Percentiles rank a stretch among this genome's conserved stretches.
These are phyloP conservation scores for Camelina sativa DNA, from an alignment of 345 rosid genomes.

Conservation along the genomic window DNA sequence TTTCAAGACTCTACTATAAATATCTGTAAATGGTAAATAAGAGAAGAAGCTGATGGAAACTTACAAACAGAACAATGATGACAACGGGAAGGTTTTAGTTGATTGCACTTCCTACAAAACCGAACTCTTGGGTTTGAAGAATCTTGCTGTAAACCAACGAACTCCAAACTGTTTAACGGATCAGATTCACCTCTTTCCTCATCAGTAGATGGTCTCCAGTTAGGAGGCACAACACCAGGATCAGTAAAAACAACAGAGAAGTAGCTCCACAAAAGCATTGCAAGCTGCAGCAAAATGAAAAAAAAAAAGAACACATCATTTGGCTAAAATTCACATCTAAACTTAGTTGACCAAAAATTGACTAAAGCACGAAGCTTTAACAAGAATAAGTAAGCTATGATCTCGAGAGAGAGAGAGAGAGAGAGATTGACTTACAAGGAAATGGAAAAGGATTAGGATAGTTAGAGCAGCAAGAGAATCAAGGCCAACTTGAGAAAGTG, in stretches of 20 bases:
- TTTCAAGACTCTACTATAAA: background rate
- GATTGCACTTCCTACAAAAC: slow-evolving; percentile 90
- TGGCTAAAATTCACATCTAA: slow-evolving; percentile 18
- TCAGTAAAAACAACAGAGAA: slow-evolving; percentile 94
- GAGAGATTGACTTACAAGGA: slow-evolving; percentile 55
- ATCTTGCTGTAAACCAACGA: slow-evolving; percentile 56
- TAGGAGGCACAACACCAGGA: slow-evolving; percentile 93
- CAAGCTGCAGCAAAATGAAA: slow-evolving; percentile 59
- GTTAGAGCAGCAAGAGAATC: slow-evolving; percentile 57
- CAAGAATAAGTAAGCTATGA: slow-evolving; percentile 22
- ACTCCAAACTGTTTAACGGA: slow-evolving; percentile 67
- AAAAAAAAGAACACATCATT: background rate
- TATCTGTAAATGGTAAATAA: slow-evolving; percentile 2
- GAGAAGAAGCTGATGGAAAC: slow-evolving; percentile 37
- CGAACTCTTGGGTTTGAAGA: slow-evolving; percentile 66
- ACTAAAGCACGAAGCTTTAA: slow-evolving; percentile 32
- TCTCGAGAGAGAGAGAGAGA: background rate
- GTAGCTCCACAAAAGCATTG: slow-evolving; percentile 94
- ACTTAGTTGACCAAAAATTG: slow-evolving; percentile 4
- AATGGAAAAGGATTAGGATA: slow-evolving; percentile 78
- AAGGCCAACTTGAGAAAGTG: slow-evolving; percentile 55
- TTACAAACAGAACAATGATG: slow-evolving; percentile 99
- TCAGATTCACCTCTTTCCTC: slow-evolving; percentile 96
- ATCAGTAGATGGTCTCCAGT: slow-evolving; percentile 84
- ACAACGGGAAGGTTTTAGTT: slow-evolving; percentile 92